Percentiles rank a stretch among this genome's conserved stretches.
phyloP scores from a whole-genome alignment of 1,139 yeast species.

The Yamadazyma trypodendri region DNA sequence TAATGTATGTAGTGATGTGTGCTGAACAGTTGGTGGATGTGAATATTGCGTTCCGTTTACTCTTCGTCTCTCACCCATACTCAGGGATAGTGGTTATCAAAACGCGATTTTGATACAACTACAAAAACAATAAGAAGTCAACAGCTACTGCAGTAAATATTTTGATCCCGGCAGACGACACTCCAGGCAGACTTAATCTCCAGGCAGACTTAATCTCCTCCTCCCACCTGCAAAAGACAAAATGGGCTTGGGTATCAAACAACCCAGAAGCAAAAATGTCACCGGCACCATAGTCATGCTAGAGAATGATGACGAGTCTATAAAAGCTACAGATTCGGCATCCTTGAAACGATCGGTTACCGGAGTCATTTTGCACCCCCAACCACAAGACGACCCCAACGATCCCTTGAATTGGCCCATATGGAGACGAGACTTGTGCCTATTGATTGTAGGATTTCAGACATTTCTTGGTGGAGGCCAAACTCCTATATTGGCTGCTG shows the following conservation, averaged over 20 bases:
- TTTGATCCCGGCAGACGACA: too few species aligned
- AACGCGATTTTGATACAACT: neutral
- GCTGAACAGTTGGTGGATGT: too few species aligned
- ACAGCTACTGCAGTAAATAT: too few species aligned
- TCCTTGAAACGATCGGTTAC: slow-evolving; percentile 41
- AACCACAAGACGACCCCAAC: slow-evolving; percentile 73
- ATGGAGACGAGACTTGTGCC: slow-evolving; percentile 56
- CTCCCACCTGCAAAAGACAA: neutral
- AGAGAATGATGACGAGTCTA: slow-evolving; percentile 20
- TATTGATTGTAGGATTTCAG: slow-evolving; percentile 55
- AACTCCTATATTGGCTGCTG: slow-evolving; percentile 61
- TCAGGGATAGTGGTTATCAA: too few species aligned
- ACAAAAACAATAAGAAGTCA: too few species aligned
- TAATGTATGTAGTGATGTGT: too few species aligned
- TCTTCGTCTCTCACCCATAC: too few species aligned
- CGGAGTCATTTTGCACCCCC: slow-evolving; percentile 67
- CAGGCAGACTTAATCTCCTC: too few species aligned
- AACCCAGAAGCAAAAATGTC: slow-evolving; percentile 40
- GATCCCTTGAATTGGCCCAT: slow-evolving; percentile 76
- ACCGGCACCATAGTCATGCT: slow-evolving; percentile 49
- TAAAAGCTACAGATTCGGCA: slow-evolving; percentile 13
- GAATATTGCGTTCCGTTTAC: too few species aligned
- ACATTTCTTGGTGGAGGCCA: slow-evolving; percentile 65
- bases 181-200: too few species aligned
- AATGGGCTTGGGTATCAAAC: slow-evolving; percentile 35